Evolutionary conservation across 2,329 filamentous ascomycete genomes (phyloP).

Genomic region (Pseudogymnoascus sp.): DNA sequence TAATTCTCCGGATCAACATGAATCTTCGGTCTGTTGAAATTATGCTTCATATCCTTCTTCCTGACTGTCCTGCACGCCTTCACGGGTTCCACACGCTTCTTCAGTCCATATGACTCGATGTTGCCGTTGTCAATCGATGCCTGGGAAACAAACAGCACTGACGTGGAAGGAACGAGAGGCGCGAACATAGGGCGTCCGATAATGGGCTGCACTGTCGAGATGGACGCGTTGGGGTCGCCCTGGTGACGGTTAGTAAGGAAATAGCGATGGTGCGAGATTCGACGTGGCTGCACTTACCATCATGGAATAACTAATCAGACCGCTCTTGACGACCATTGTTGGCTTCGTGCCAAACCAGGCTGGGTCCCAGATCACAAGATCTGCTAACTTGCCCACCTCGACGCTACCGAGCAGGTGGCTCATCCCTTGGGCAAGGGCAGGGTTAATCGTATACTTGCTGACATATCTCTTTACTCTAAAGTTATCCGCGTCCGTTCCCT

Average conservation of each 20-base stretch:
- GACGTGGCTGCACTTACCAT: conserved; percentile 53
- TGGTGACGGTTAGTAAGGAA: conserved; percentile 27
- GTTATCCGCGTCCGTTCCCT: conserved; percentile 75
- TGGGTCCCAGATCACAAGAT: conserved; percentile 81
- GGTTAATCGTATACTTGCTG: conserved; percentile 94
- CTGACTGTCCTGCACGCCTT: conserved; percentile 64
- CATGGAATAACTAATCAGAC: conserved; percentile 71
- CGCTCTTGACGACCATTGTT: conserved; percentile 72
- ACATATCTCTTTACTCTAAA: conserved; percentile 88
- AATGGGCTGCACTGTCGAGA: conserved; percentile 80
- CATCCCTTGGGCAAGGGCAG: conserved; percentile 87
- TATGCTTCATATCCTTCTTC: conserved; percentile 88
- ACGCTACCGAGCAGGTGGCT: conserved; percentile 76
- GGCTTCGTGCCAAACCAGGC: conserved; percentile 85
- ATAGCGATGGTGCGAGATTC: conserved; percentile 1
- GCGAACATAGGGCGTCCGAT: conserved; percentile 83
- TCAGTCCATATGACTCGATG: conserved; percentile 64
- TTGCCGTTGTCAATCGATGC: conserved; percentile 60
- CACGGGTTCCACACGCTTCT: conserved; percentile 74
- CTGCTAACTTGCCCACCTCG: conserved; percentile 83
- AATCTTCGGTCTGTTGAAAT: conserved; percentile 78
- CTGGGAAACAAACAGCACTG: conserved; percentile 76
- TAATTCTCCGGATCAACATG: conserved; percentile 88
- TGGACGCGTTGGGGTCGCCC: conserved; percentile 75
- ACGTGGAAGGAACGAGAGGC: conserved; percentile 60